Evolutionary conservation across 768 basidiomycete genomes (phyloP), one percentile per base, ranked within the genome.

Genomic region (Mrakia frigida): DNA sequence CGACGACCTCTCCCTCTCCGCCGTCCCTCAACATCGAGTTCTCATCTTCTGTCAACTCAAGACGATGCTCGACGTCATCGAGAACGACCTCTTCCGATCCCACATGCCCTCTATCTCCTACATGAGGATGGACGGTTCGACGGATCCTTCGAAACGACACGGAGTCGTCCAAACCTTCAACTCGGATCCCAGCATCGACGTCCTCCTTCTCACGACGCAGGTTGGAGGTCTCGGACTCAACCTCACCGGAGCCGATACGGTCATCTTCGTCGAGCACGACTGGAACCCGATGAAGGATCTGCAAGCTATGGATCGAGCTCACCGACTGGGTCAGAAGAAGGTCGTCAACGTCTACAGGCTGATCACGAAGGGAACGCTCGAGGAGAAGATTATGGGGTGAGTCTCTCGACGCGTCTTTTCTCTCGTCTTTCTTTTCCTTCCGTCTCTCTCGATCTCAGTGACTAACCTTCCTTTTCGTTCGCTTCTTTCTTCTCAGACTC

Each of bases 261-360:
- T 99, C 76, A 97, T 99, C 79, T 99, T 99, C 81, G 93, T 99
- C 72, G 97, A 99, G 82, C 97, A 99, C 81, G 97, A 99, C 83
- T 99, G 97, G 97, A 99, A 99, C 83, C 97, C 97, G 10, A 97
- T 96, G 94, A 98, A 98, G 83, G 97, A 99, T 85, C 85, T 98
- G 9, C 97, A 99, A 82, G 97, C 97, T 11, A 99, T 99, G 97
- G 97, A 99, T 82, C 88, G 97, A 76, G 97, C 97, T 1, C 97
- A 98, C 84, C 90, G 97, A 73, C 90, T 98, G 52, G 97, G 97
- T 9, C 97, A 99, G 85, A 98, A 97, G 86, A 94, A 94, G 83
- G 96, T 98, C 21, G 97, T 99, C 39, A 98, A 98, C 80, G 97
- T 99, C 7, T 99, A 99, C 85, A 91, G 97, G 23, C 85, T 99